Conservation (phyloP, 2,329 filamentous ascomycete genomes). For the Colletotrichum somersetense region DNA sequence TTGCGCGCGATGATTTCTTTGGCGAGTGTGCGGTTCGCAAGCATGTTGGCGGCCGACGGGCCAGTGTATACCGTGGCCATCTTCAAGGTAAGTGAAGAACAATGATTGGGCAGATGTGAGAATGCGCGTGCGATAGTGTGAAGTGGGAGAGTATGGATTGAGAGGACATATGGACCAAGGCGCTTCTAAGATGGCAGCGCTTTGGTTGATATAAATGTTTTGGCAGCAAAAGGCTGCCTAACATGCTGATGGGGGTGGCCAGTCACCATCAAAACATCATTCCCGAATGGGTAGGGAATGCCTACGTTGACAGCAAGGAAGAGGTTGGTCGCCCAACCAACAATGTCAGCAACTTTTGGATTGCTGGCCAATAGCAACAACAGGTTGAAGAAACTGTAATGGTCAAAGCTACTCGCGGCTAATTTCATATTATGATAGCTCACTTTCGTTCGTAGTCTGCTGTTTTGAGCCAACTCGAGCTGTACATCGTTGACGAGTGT, state of each 20-base stretch:
- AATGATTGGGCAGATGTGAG: background rate
- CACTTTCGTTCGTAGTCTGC: too few species aligned
- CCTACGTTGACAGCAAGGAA: background rate
- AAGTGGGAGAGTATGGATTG: background rate
- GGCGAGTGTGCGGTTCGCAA: slow-evolving; percentile 40
- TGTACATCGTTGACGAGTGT: too few species aligned
- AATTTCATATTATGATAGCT: too few species aligned
- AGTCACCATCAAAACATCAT: background rate
- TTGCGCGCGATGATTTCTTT: slow-evolving; percentile 39
- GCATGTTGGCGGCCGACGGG: slow-evolving; percentile 38
- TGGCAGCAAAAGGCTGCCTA: background rate
- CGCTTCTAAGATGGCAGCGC: background rate
- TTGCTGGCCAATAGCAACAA: background rate
- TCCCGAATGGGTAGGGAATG: background rate
- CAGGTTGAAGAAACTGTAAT: background rate
- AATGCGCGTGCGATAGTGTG: background rate
- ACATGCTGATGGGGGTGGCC: background rate
- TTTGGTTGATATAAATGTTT: background rate
- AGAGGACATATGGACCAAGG: background rate
- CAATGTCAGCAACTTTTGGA: background rate
- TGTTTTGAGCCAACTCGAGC: too few species aligned
- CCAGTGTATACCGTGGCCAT: slow-evolving; percentile 28
- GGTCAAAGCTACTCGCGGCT: too few species aligned
- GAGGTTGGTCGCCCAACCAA: background rate
- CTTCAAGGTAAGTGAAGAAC: background rate